phyloP scores from a whole-genome alignment of 495 filamentous ascomycete genomes.

The Wilcoxina mikolae region DNA sequence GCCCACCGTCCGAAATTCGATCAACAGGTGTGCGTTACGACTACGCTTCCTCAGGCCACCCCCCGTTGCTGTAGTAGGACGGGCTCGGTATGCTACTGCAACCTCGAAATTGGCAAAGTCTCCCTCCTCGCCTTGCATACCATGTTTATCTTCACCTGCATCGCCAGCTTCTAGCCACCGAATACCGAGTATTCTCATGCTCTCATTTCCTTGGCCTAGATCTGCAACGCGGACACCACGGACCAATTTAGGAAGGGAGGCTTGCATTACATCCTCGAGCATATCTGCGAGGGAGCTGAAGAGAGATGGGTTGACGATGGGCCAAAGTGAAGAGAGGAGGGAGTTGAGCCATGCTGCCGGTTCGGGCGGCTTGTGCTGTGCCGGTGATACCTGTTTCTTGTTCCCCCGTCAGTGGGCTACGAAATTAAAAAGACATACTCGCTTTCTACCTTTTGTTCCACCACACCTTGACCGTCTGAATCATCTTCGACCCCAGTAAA shows the following conservation, averaged over 20 bases:
- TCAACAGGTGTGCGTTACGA: conserved; percentile 51
- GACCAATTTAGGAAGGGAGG: conserved; percentile 45
- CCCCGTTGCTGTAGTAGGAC: conserved; percentile 20
- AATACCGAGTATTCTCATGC: conserved; percentile 48
- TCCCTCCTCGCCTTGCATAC: conserved; percentile 58
- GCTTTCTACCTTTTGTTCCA: neutral
- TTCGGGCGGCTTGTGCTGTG: conserved; percentile 35
- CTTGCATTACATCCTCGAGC: conserved; percentile 61
- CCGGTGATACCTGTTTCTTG: neutral
- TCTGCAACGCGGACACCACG: conserved; percentile 57
- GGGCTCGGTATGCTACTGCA: conserved; percentile 48
- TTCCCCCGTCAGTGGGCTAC: neutral
- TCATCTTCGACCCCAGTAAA: neutral
- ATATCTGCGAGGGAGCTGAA: conserved; percentile 49
- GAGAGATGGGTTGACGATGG: conserved; percentile 54
- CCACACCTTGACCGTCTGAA: neutral
- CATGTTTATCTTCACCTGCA: conserved; percentile 38
- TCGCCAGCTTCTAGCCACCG: conserved; percentile 52
- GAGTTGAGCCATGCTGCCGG: conserved; percentile 53
- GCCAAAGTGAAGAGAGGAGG: conserved; percentile 48
- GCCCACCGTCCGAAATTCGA: conserved; percentile 52
- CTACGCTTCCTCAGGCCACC: conserved; percentile 42
- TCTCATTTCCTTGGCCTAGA: conserved; percentile 52
- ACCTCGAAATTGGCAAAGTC: conserved; percentile 58
- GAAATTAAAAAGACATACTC: neutral